These are phyloP conservation scores for Pseudogymnoascus verrucosus DNA, from an alignment of 2,329 filamentous ascomycete genomes.

Conservation along the genomic window DNA sequence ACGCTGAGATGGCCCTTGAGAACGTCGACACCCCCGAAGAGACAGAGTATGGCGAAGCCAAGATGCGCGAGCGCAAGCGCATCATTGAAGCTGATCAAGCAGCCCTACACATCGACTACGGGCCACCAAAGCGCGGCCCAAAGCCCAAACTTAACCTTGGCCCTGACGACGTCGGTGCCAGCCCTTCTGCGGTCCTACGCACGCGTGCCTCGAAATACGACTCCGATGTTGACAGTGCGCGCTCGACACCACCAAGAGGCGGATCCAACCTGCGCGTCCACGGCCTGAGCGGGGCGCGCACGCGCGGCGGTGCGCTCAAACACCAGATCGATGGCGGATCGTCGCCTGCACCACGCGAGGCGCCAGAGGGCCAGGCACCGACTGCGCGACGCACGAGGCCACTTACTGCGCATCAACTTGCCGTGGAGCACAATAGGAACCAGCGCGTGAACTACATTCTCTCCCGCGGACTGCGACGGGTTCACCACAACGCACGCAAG, in stretches of 20 bases:
- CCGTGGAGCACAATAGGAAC: conserved; percentile 69
- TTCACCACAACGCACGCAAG: conserved; percentile 57
- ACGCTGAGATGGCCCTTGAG: conserved; percentile 58
- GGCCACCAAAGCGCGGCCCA: conserved; percentile 48
- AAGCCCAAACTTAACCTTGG: conserved; percentile 30
- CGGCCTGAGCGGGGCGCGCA: neutral
- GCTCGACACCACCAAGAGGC: conserved; percentile 40
- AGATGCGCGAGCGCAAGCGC: conserved; percentile 64
- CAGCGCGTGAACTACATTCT: conserved; percentile 77
- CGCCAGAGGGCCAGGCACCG: conserved; percentile 30
- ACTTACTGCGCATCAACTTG: conserved; percentile 73
- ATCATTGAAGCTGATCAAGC: conserved; percentile 69
- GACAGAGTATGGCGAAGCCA: conserved; percentile 60
- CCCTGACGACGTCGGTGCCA: conserved; percentile 41
- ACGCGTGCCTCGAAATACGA: conserved; percentile 57
- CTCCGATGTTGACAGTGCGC: conserved; percentile 45
- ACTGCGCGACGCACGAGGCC: conserved; percentile 57
- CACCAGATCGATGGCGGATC: conserved; percentile 51
- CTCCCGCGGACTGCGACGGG: conserved; percentile 60
- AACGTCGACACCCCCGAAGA: conserved; percentile 69
- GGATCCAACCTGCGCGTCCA: conserved; percentile 29
- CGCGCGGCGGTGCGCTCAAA: conserved; percentile 42
- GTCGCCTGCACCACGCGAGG: conserved; percentile 41
- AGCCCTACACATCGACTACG: conserved; percentile 28
- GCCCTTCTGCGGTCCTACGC: conserved; percentile 41